Evolutionary conservation across 2,329 filamentous ascomycete species (phyloP).

Genomic region (Alternaria sp.): DNA sequence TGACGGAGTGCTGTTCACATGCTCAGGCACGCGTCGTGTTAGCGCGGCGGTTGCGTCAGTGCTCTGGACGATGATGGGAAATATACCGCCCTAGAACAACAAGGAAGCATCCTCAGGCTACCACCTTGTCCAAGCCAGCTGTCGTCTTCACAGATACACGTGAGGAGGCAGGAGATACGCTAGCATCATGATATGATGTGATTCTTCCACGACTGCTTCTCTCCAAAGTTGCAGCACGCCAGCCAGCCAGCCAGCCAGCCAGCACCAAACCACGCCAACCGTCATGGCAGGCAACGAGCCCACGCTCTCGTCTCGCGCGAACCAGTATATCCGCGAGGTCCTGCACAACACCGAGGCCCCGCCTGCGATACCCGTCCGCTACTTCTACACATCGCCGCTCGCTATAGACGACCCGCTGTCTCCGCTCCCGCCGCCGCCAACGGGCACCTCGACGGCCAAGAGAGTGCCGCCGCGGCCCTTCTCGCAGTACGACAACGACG

Average conservation of each 20-base stretch:
- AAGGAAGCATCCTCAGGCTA: slow-evolving; percentile 24
- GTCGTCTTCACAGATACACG: slow-evolving; percentile 8
- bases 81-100: slow-evolving; percentile 20
- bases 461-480: slow-evolving; percentile 78
- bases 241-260: no score
- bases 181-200: slow-evolving; percentile 26
- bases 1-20: slow-evolving; percentile 21
- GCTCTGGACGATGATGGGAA: slow-evolving; percentile 27
- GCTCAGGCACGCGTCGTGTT: slow-evolving; percentile 30
- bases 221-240: slow-evolving; percentile 10
- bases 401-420: slow-evolving; percentile 91
- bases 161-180: slow-evolving; percentile 15
- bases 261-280: slow-evolving; percentile 4
- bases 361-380: slow-evolving; percentile 55
- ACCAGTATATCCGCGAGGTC: slow-evolving; percentile 57
- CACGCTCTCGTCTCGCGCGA: slow-evolving; percentile 45
- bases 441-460: slow-evolving; percentile 53
- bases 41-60: slow-evolving; percentile 43
- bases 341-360: slow-evolving; percentile 50
- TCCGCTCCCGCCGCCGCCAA: slow-evolving; percentile 65
- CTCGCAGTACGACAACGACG: slow-evolving; percentile 78
- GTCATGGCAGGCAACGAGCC: slow-evolving; percentile 32
- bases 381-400: slow-evolving; percentile 84
- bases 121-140: slow-evolving; percentile 16
- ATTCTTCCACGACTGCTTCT: slow-evolving; percentile 7